phyloP scores from a whole-genome alignment of 176 grass and related monocot genomes.

The Ananas comosus region DNA sequence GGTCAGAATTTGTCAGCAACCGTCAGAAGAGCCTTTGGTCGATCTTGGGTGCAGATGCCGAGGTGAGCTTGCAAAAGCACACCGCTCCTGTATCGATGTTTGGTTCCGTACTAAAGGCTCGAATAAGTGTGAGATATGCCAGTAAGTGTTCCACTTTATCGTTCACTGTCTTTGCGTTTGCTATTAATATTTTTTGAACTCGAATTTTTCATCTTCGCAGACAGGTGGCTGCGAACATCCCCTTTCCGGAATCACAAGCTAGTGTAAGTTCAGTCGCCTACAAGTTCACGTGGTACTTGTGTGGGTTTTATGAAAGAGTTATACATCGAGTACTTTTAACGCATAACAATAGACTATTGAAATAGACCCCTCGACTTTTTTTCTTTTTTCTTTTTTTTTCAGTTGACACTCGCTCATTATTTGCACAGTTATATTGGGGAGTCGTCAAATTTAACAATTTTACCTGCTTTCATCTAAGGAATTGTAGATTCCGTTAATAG shows the following conservation, averaged over 20 bases:
- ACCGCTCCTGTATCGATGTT: conserved; percentile 77
- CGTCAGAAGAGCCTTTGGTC: conserved; percentile 83
- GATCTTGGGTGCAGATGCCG: conserved; percentile 91
- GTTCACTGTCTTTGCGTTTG: conserved; percentile 10
- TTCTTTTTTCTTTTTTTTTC: too few relatives aligned
- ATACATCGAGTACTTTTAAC: too few relatives aligned
- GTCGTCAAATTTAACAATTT: too few relatives aligned
- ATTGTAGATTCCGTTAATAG: too few relatives aligned
- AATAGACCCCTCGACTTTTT: too few relatives aligned
- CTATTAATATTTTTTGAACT: conserved; percentile 3
- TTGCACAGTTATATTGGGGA: too few relatives aligned
- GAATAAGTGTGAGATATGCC: conserved; percentile 99
- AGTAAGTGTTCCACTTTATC: conserved; percentile 51
- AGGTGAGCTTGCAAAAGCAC: conserved; percentile 89
- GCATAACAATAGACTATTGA: too few relatives aligned
- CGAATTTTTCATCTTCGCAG: conserved; percentile 36
- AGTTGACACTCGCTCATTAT: too few relatives aligned
- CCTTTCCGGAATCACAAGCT: conserved; percentile 74
- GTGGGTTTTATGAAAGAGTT: too few relatives aligned
- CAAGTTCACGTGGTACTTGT: too few relatives aligned
- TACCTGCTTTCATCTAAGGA: too few relatives aligned
- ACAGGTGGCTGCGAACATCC: conserved; percentile 87
- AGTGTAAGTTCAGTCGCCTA: conserved; percentile 45
- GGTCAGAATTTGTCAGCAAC: conserved; percentile 84
- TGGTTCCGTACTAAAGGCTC: conserved; percentile 95